Evolutionary conservation across 129 eudicot species (phyloP).

Genomic region (Helianthus tuberosus): DNA sequence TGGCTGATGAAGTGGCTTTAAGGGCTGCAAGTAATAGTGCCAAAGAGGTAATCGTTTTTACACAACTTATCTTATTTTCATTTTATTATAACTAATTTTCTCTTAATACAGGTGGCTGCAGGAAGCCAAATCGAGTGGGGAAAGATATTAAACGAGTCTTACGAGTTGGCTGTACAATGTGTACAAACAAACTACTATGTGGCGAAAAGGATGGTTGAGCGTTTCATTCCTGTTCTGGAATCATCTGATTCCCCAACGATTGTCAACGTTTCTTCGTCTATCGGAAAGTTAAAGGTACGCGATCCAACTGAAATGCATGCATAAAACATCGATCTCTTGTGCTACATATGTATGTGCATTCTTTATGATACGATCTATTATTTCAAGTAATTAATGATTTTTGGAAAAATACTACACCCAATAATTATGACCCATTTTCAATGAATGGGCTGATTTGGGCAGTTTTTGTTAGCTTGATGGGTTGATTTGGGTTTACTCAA

Average conservation of each 20-base stretch:
- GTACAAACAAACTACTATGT: conserved; percentile 62
- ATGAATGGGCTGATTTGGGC: not conserved
- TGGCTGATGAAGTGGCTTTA: conserved; percentile 38
- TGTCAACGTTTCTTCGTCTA: conserved; percentile 62
- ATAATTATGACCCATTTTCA: not conserved
- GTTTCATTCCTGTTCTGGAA: conserved; percentile 55
- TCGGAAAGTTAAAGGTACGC: conserved; percentile 59
- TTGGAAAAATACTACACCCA: too few species aligned
- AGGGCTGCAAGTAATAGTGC: conserved; percentile 18
- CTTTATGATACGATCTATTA: too few species aligned
- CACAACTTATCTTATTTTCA: too few species aligned
- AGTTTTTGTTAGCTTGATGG: not conserved
- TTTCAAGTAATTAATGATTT: too few species aligned
- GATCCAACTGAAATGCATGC: not conserved
- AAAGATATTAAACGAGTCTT: conserved; percentile 31
- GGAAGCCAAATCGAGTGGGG: conserved; percentile 24
- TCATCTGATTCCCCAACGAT: conserved; percentile 71
- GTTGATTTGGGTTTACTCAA: too few species aligned
- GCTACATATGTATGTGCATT: not conserved
- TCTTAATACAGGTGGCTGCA: conserved; percentile 6
- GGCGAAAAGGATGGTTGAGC: conserved; percentile 54
- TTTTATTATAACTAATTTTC: not conserved
- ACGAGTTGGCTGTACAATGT: conserved; percentile 51
- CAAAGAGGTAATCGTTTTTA: conserved; percentile 14
- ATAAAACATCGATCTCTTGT: not conserved